Base-by-base conservation (phyloP, 306 rosid species). In the Trifolium pratense region DNA sequence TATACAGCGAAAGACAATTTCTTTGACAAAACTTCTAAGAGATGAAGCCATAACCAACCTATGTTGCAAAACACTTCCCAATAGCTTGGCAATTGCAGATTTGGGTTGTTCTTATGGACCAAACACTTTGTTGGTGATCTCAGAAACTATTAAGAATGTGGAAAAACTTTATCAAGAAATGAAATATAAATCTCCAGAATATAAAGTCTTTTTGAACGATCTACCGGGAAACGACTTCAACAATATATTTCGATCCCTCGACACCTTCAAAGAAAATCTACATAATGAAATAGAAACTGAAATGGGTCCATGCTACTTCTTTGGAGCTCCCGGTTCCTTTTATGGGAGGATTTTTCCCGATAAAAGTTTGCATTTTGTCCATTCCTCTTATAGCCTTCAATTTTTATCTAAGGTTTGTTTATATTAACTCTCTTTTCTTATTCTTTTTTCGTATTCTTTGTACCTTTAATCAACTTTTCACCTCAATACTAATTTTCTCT, bases 51-150 rank as follows among this genome's bases (percentile, higher is more conserved):
- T 80, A 64, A 67, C 46, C 4, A 45, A 51, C 10, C 74, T 82
- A 0, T 85, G 55, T 64, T 5, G 23, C 57, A 71, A 5, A 53
- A 71, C 7, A 46, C 32, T 46, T 6, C 70, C 81, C 0, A 58
- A 6, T 37, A 78, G 61, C 59, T 20, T 88, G n/a, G 78, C 66
- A 29, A 88, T 86, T 1, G 92, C 92, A 1, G 92, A 88, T 23
- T 36, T 88, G 76, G 92, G 92, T 32, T 88, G 92, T 25, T 75
- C 92, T 57, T 84, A 84, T 0, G 93, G 93, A 57, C 86, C 90
- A 20, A 86, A 88, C 81, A 80, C 90, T 31, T 43, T 86, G 0
- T 55, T 82, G 26, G 76, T 75, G 0, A 84, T 77, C 2, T 75
- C 86, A 11, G 79, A 86, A 25, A 6, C 80, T 4, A 73, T 88